Evolutionary conservation across 345 rosid genomes (phyloP).

Genomic region (Boechera stricta): DNA sequence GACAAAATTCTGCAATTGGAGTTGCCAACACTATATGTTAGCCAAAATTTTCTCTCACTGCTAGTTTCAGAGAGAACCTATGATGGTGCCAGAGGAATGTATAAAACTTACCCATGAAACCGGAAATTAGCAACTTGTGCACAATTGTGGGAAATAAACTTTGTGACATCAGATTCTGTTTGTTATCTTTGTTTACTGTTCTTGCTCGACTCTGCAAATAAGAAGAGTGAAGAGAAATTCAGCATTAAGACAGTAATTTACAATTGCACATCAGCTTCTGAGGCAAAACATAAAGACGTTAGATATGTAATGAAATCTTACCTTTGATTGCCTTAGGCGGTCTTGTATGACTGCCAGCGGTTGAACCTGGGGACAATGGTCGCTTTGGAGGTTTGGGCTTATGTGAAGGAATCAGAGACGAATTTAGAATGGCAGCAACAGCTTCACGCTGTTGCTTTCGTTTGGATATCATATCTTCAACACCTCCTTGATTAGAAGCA

Average conservation of each 20-base stretch:
- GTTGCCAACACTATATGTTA: constrained; percentile 4
- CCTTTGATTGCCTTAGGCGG: constrained; percentile 74
- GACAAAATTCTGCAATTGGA: constrained; percentile 26
- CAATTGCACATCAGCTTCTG: not conserved
- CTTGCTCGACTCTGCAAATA: constrained; percentile 35
- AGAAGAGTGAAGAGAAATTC: constrained; percentile 13
- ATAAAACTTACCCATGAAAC: constrained; percentile 2
- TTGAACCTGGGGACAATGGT: constrained; percentile 57
- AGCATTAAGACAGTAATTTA: constrained; percentile 9
- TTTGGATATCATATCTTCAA: constrained; percentile 57
- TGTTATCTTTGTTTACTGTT: constrained; percentile 39
- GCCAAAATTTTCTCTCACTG: not conserved
- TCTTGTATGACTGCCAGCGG: constrained; percentile 49
- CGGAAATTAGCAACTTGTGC: constrained; percentile 7
- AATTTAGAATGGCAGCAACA: constrained; percentile 81
- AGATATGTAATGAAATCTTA: constrained; percentile 36
- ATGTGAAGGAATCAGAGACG: constrained; percentile 81
- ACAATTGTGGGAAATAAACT: constrained; percentile 7
- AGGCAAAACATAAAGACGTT: not conserved
- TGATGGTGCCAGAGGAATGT: constrained; percentile 24
- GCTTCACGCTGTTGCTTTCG: constrained; percentile 87
- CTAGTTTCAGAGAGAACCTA: constrained; percentile 14
- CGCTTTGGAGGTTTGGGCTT: constrained; percentile 66
- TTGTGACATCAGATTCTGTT: not conserved
- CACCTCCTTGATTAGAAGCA: constrained; percentile 49